Evolutionary conservation across 805 yeast genomes (phyloP), one percentile per base, ranked within the genome.

Genomic region (Metschnikowia koreensis): DNA sequence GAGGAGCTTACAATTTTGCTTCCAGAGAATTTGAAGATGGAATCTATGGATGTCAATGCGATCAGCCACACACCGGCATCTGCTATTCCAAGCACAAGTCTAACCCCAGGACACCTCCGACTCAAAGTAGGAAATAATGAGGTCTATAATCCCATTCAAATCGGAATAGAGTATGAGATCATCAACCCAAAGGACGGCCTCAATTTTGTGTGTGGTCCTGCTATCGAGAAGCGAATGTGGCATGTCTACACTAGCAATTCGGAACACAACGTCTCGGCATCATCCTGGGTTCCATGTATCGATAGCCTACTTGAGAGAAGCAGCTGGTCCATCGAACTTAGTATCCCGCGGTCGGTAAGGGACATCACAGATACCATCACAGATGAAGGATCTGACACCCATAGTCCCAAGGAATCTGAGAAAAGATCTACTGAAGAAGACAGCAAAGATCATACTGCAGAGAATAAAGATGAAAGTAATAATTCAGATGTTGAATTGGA

Each of bases 231-330:
- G 52, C 67, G 73, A 36, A 69, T 71, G 44, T 90, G 97, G 96
- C 94, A 86, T 62, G 96, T 89, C 1, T 91, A 87, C 67, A 93
- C 98, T 0, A 76, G 82, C 1, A 92, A 93, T 62, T 77, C 89
- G 5, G 91, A 89, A 29, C 69, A 85, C 42, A 89, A 90, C 15
- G 77, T 87, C 3, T 82, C 94, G 13, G 88, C 98, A 0, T 89
- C 97, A 2, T 86, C 91, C n/a, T 94, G 99, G 99, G 87, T 94
- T 45, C 99, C 99, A 0, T 94, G 99, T 65, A 79, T 94, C 6
- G 97, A 94, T 57, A 88, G 86, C 42, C 67, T 91, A 33, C 86
- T 92, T 81, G 97, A 91, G 60, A 81, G 89, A 55, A 86, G 88
- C 41, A 87, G 97, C 0, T 94, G 98, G 98, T 91, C 91, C 56